Evolutionary conservation across 23 red algal species (phyloP).

Genomic region (Gracilaria gracilis): DNA sequence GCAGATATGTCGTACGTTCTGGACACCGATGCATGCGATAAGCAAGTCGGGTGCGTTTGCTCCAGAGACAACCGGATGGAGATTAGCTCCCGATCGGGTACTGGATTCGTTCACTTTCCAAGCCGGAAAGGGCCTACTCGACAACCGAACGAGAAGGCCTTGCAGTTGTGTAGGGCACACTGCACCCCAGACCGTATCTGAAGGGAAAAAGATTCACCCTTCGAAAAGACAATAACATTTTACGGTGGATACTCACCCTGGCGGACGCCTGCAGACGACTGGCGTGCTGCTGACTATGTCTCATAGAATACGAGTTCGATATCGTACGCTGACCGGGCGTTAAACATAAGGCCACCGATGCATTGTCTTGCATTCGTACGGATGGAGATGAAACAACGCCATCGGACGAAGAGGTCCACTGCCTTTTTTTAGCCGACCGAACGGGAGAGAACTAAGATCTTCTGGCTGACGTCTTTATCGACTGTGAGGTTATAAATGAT

Average conservation of each 20-base stretch:
- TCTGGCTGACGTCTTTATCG: not conserved
- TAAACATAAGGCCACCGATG: conserved; percentile 19
- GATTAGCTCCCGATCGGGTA: conserved; percentile 41
- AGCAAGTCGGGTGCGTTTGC: conserved; percentile 31
- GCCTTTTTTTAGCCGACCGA: not conserved
- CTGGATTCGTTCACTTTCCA: conserved; percentile 25
- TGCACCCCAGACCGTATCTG: conserved; percentile 44
- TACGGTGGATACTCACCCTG: conserved; percentile 51
- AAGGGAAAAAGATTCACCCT: not conserved
- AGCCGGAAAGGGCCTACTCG: conserved; percentile 35
- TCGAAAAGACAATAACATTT: not conserved
- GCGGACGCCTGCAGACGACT: not conserved
- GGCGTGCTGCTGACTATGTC: conserved; percentile 23
- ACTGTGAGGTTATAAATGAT: not conserved
- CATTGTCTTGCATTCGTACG: conserved; percentile 22
- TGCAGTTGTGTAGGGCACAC: conserved; percentile 37
- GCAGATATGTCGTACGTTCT: conserved; percentile 16
- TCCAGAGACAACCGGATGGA: conserved; percentile 52
- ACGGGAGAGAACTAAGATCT: not conserved
- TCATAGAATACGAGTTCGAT: conserved; percentile 43
- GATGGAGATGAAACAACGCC: not conserved
- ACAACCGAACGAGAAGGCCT: conserved; percentile 38
- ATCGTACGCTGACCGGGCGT: conserved; percentile 28
- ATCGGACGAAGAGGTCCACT: conserved; percentile 15
- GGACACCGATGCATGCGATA: conserved; percentile 50